phyloP scores from a whole-genome alignment of 2,329 filamentous ascomycete species.

The Ascochyta koolunga region DNA sequence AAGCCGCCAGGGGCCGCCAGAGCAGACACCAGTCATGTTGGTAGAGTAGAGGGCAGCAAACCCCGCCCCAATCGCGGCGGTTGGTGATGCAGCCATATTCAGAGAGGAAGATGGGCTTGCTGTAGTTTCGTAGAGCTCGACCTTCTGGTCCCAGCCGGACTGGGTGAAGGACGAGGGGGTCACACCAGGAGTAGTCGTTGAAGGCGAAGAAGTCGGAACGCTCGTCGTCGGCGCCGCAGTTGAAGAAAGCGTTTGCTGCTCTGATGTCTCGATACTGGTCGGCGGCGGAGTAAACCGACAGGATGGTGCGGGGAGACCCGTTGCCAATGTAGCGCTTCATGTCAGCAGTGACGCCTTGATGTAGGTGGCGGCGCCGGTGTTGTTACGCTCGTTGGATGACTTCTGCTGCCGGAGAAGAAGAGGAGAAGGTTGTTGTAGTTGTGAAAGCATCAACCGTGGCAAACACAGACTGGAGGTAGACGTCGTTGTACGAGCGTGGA shows the following conservation, averaged over 20 bases:
- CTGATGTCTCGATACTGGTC: constrained; percentile 86
- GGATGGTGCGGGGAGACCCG: constrained; percentile 69
- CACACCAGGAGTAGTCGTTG: constrained; percentile 83
- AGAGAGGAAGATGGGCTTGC: constrained; percentile 75
- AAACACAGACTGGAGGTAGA: constrained; percentile 84
- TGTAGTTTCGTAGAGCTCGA: constrained; percentile 46
- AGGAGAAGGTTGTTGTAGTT: constrained; percentile 85
- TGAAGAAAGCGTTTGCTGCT: constrained; percentile 91
- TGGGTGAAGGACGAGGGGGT: constrained; percentile 64
- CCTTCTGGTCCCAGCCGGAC: constrained; percentile 73
- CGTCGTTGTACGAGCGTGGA: constrained; percentile 77
- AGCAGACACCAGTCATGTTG: constrained; percentile 90
- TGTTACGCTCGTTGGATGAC: constrained; percentile 71
- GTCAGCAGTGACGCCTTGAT: constrained; percentile 76
- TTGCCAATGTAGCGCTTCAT: constrained; percentile 80
- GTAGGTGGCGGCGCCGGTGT: constrained; percentile 73
- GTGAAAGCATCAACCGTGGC: constrained; percentile 79
- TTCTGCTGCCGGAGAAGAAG: constrained; percentile 81
- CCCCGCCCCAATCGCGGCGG: constrained; percentile 79
- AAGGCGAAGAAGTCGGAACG: constrained; percentile 89
- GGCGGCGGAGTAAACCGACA: constrained; percentile 81
- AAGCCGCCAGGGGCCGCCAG: constrained; percentile 92
- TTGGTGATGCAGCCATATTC: constrained; percentile 91
- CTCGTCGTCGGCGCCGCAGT: constrained; percentile 85
- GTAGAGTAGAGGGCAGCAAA: constrained; percentile 77